Evolutionary conservation across 1,284 basidiomycete species (phyloP), one percentile per base, ranked within the genome.

Genomic region (Sphagnurus paluster): DNA sequence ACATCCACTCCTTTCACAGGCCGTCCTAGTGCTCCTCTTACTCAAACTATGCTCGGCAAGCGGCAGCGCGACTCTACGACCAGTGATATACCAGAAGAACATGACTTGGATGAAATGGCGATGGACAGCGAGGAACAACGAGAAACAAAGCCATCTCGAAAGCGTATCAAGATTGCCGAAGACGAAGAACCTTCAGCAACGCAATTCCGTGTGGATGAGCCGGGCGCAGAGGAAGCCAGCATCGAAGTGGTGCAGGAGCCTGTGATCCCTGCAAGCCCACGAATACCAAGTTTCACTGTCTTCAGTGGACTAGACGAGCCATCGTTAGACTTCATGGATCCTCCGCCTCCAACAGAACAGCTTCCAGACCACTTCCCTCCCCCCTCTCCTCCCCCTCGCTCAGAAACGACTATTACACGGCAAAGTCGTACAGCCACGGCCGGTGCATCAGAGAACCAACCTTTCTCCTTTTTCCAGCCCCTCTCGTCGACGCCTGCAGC

Each of bases 31-130:
- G 37, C 39, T 19, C 53, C 64, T 39, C 66, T 70, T 42, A 64
- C 72, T 5, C 65, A 71, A 28, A 71, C 64, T 20, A 65, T 71
- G 20, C 67, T 83, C 17, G 84, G 85, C 9, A 88, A 87, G 60
- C 77, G 81, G 24, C 74, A 68, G 41, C 72, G 84, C 48, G 78
- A 79, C 50, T 67, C 76, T 2, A 62, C 67, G 11, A 64, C 68
- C 13, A 75, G 71, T 4, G 74, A 69, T 34, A 57, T 70, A 7
- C 59, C 69, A 8, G 78, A 78, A 44, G 63, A 64, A 26, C 68
- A 61, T 13, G 58, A 69, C 47, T 70, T 71, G 41, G 69, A 61
- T 13, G 62, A 58, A 7, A 50, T 60, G 8, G 54, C 58, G 19
- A 70, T 72, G 43, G 62, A 56, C 32, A 74, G 72, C 45, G 56